Conservation (phyloP, 2,329 filamentous ascomycete genomes). For the Fusarium sp. region DNA sequence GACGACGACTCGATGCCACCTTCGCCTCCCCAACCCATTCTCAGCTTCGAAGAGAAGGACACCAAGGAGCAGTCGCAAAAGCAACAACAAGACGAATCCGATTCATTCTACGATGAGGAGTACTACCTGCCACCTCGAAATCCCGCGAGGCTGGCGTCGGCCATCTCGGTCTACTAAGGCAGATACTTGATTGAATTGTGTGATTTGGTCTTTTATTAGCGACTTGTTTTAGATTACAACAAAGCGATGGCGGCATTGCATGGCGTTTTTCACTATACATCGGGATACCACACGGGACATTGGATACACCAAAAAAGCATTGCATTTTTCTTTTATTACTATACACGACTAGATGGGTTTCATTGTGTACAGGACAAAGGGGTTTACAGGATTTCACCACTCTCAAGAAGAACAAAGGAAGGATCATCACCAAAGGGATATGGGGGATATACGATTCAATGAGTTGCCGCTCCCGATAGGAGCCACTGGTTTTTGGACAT, state of each 20-base stretch:
- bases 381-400: constrained; percentile 35
- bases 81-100: constrained; percentile 51
- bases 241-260: constrained; percentile 47
- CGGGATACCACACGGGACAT: constrained; percentile 47
- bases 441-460: constrained; percentile 28
- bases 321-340: constrained; percentile 25
- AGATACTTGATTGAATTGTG: constrained; percentile 32
- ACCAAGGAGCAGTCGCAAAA: constrained; percentile 55
- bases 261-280: constrained; percentile 45
- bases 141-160: constrained; percentile 62
- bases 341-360: constrained; percentile 24
- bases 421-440: constrained; percentile 27
- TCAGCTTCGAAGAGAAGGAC: constrained; percentile 72
- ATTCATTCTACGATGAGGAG: constrained; percentile 63
- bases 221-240: constrained; percentile 39
- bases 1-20: constrained; percentile 83
- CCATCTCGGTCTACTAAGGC: constrained; percentile 69
- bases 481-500: constrained; percentile 19
- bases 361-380: constrained; percentile 37
- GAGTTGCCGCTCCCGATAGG: constrained; percentile 38
- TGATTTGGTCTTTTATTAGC: constrained; percentile 36
- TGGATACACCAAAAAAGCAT: constrained; percentile 38
- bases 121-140: constrained; percentile 67
- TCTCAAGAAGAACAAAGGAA: constrained; percentile 36
- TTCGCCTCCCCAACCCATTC: constrained; percentile 69